Conservation (phyloP, 768 basidiomycete species). For the Lactifluus pinguis region DNA sequence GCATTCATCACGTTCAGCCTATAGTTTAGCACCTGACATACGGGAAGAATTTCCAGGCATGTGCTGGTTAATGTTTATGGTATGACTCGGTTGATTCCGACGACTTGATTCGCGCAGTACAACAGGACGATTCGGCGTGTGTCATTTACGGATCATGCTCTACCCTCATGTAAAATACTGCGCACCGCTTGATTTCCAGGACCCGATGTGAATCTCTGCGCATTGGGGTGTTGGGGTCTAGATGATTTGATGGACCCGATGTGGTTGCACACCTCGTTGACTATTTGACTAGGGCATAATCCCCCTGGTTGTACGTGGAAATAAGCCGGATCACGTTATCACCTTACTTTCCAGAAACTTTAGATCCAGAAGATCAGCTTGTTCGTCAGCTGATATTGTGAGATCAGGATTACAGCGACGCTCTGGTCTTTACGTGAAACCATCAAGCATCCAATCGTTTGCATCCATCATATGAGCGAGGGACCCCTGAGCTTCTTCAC, state of each 20-base stretch:
- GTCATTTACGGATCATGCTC: not conserved
- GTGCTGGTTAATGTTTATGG: no score
- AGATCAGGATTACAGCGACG: not conserved
- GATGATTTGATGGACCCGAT: constrained; percentile 2
- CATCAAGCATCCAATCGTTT: not conserved
- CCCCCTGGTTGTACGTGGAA: not conserved
- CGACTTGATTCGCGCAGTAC: not conserved
- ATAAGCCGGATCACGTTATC: not conserved
- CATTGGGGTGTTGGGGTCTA: constrained; percentile 1
- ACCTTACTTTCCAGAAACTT: not conserved
- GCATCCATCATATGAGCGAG: not conserved
- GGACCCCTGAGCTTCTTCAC: not conserved
- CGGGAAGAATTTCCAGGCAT: no score
- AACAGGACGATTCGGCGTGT: not conserved
- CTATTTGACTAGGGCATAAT: no score
- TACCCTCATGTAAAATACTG: not conserved
- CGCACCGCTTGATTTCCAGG: not conserved
- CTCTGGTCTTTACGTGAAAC: not conserved
- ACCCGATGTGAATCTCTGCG: not conserved
- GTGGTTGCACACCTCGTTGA: not conserved
- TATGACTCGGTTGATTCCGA: no score
- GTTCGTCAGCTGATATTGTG: not conserved
- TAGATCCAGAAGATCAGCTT: not conserved
- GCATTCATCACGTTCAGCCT: no score
- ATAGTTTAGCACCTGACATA: no score